Conservation (phyloP, 192 early-diverging fungal genomes). For the Blastocladiella britannica region DNA sequence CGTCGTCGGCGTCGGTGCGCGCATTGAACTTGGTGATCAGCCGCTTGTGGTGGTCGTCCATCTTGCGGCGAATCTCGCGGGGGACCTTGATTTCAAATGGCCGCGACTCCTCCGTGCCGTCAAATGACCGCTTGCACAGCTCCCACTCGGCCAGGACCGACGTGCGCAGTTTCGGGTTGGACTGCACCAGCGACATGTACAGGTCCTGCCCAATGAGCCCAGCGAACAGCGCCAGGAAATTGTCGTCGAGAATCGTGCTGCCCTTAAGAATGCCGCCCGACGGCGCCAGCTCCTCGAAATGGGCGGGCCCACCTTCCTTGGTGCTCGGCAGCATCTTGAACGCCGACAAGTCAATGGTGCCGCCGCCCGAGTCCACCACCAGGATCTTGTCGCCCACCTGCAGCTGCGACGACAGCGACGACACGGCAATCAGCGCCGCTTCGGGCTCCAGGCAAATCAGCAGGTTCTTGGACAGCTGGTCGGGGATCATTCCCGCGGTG, state of each 20-base stretch:
- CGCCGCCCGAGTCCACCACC: not conserved
- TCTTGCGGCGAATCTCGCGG: not conserved
- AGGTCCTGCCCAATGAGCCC: not conserved
- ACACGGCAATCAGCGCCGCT: not conserved
- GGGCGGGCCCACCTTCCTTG: not conserved
- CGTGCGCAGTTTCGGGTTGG: not conserved
- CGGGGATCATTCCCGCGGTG: not conserved
- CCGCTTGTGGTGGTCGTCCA: too few species aligned
- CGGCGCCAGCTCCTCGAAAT: not conserved
- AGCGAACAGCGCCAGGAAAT: not conserved
- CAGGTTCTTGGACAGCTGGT: not conserved
- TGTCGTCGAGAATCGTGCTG: not conserved
- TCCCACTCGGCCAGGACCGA: not conserved
- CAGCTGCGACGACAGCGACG: not conserved
- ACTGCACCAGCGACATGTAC: not conserved
- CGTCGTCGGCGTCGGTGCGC: not conserved
- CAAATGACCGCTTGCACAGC: not conserved
- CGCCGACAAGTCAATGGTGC: not conserved
- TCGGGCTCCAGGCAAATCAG: not conserved
- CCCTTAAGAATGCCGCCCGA: not conserved
- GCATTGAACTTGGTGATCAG: not conserved
- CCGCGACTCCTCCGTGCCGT: not conserved
- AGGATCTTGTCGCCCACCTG: not conserved
- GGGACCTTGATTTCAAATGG: not conserved
- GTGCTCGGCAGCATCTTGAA: too few species aligned